These are phyloP conservation scores for Malus hybrid DNA, from an alignment of 331 rosid genomes.

Conservation along the genomic window DNA sequence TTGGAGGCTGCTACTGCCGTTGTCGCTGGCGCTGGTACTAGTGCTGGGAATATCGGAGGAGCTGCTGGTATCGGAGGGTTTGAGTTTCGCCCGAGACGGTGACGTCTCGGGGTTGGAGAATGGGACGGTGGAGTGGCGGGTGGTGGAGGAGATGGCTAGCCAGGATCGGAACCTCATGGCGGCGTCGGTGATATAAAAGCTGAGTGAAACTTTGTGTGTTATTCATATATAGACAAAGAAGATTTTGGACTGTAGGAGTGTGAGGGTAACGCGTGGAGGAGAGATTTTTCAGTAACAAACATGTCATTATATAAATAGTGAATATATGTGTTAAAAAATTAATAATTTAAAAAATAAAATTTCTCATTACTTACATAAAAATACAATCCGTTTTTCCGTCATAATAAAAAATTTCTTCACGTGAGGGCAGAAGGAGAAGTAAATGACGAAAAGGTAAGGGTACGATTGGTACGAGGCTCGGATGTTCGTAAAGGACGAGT, in stretches of 20 bases:
- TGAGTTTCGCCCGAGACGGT: background rate
- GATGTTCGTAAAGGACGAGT: background rate
- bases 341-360: no score
- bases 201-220: background rate
- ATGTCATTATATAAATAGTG: rapidly evolving
- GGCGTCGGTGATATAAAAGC: background rate
- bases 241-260: background rate
- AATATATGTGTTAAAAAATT: no score
- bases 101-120: background rate
- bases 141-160: constrained; percentile 37
- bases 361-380: no score
- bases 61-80: constrained; percentile 20
- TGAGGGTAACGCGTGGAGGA: background rate
- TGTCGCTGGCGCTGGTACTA: constrained; percentile 3
- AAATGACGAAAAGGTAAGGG: background rate
- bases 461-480: background rate
- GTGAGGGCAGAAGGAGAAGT: background rate
- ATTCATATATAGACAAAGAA: background rate
- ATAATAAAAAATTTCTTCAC: no score
- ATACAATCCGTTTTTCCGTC: no score
- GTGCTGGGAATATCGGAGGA: constrained; percentile 23
- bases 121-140: constrained; percentile 15
- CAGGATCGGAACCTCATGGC: constrained; percentile 45
- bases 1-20: constrained; percentile 28
- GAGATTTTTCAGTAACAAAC: no score